Evolutionary conservation across 805 yeast genomes (phyloP).

Genomic region (Teunomyces panamensis): DNA sequence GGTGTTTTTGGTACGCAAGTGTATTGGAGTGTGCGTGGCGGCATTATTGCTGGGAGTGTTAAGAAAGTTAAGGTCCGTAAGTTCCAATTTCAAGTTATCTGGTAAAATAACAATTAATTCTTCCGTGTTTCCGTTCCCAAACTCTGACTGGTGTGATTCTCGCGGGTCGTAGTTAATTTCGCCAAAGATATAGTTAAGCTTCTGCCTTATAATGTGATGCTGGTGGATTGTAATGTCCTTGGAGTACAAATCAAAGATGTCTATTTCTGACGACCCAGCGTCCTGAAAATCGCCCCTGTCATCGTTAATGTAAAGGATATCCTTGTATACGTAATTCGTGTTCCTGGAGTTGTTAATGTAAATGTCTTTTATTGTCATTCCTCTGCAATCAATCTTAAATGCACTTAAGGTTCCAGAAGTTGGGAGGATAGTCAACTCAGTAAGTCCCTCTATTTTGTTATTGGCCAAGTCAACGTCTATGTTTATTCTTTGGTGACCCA

Average conservation of each 20-base stretch:
- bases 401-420: constrained; percentile 52
- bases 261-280: constrained; percentile 19
- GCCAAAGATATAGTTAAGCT: constrained; percentile 50
- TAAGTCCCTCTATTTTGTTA: constrained; percentile 60
- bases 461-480: constrained; percentile 76
- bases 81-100: constrained; percentile 57
- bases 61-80: constrained; percentile 46
- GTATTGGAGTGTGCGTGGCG: constrained; percentile 32
- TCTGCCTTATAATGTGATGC: constrained; percentile 56
- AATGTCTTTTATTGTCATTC: constrained; percentile 61
- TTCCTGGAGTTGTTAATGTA: constrained; percentile 55
- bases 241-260: constrained; percentile 44
- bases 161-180: constrained; percentile 39
- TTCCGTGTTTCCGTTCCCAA: constrained; percentile 46
- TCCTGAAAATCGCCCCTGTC: constrained; percentile 28
- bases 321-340: constrained; percentile 55
- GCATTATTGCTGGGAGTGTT: constrained; percentile 29
- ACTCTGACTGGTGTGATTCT: constrained; percentile 11
- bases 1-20: constrained; percentile 35
- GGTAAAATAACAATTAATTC: constrained; percentile 67
- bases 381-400: constrained; percentile 77
- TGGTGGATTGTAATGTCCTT: constrained; percentile 45
- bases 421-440: constrained; percentile 83
- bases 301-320: constrained; percentile 43
- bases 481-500: constrained; percentile 81